Conservation (phyloP, 2,329 filamentous ascomycete genomes). For the Cordyceps cicadae region DNA sequence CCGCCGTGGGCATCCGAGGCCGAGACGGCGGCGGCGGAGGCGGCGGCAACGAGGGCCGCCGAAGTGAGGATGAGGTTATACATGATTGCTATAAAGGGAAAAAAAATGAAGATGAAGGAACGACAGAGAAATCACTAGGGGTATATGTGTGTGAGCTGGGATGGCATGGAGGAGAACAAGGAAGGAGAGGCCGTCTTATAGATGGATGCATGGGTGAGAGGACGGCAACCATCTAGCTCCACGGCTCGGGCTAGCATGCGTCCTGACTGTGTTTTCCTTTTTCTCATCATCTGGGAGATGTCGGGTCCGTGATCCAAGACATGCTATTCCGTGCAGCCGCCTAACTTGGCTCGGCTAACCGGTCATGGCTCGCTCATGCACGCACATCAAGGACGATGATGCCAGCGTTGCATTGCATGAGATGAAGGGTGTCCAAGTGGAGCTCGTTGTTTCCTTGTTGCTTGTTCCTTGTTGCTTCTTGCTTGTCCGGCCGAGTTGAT, state of each 20-base stretch:
- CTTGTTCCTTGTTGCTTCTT: not conserved
- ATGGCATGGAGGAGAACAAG: not conserved
- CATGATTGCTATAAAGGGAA: not conserved
- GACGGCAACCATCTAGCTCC: not conserved
- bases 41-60: constrained; percentile 19
- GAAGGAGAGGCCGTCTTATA: not conserved
- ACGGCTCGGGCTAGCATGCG: not conserved
- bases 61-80: constrained; percentile 13
- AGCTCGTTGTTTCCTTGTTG: not conserved
- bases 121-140: not conserved
- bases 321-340: not conserved
- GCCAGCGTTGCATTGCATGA: not conserved
- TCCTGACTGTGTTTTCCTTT: not conserved
- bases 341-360: not conserved
- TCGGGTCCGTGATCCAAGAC: not conserved
- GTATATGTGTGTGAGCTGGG: not conserved
- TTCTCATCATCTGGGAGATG: not conserved
- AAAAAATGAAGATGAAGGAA: not conserved
- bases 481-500: not conserved
- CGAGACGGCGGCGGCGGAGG: constrained; percentile 20
- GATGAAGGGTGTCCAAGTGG: not conserved
- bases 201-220: not conserved
- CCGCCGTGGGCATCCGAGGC: constrained; percentile 20
- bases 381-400: not conserved
- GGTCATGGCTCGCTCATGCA: not conserved